Evolutionary conservation across 495 filamentous ascomycete genomes (phyloP), one percentile per base, ranked within the genome.

Genomic region (Pseudevernia furfuracea): DNA sequence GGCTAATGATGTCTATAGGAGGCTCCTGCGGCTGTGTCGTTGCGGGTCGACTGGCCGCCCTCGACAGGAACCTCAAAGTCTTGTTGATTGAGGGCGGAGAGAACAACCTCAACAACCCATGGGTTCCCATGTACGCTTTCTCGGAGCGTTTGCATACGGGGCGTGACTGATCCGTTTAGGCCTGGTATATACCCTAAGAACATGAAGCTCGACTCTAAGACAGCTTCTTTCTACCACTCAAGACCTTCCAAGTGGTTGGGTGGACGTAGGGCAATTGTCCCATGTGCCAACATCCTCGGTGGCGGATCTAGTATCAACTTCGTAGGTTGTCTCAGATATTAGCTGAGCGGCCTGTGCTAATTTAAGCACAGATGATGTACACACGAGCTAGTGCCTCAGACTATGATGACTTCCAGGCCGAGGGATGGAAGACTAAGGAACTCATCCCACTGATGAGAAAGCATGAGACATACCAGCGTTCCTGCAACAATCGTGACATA

Each of bases 171-270:
- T 53, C 17, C 9, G 34, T 28, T 1, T 12, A 83, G 87, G 17
- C 89, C 89, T 1, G 89, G 86, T 32, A 89, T 93, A 73, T 91
- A 88, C 71, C 89, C 88, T 15, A 79, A 80, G 28, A 90, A 91
- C 74, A 90, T 91, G 87, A 89, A 89, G 72, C 75, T 91, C 67
- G 89, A 92, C 76, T 89, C 87, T 48, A 91, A 91, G 76, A 91
- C 89, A n/a, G 89, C 89, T 37, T 87, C 87, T 0, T 92, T 92
- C 76, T 94, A 94, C 70, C 80, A 91, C 69, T 90, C 87, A 4
- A 80, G 85, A 48, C 88, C 87, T 9, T 90, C 87, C 1, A 83
- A 90, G 74, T 85, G 84, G 75, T 80, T 92, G 34, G 81, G 79
- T 69, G 88, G 89, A 14, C 82, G 89, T 36, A 81, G 82, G 65